Conservation (phyloP, 768 basidiomycete genomes). For the Amanita rubescens region DNA sequence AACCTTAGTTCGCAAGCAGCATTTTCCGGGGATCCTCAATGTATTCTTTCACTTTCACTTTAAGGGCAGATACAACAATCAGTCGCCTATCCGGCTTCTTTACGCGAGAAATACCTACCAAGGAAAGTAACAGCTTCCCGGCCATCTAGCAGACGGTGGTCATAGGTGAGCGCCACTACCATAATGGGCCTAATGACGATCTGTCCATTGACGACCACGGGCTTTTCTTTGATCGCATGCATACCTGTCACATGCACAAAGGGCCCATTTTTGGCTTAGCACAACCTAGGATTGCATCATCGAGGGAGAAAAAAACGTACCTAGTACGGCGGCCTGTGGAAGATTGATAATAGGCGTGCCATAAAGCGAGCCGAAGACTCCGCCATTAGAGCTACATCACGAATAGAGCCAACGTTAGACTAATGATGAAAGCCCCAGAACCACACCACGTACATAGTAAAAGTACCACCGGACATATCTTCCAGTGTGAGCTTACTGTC, state of each 20-base stretch:
- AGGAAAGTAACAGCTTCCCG: slow-evolving; percentile 97
- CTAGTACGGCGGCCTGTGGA: slow-evolving; percentile 90
- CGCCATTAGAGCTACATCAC: slow-evolving; percentile 81
- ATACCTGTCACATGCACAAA: slow-evolving; percentile 45
- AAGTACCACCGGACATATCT: slow-evolving; percentile 98
- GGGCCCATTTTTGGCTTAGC: neutral
- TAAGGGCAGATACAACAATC: slow-evolving; percentile 18
- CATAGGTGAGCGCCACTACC: slow-evolving; percentile 91
- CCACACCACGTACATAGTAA: slow-evolving; percentile 74
- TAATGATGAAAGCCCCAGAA: neutral
- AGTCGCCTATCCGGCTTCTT: neutral
- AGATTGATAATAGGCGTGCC: slow-evolving; percentile 99
- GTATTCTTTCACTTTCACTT: slow-evolving; percentile 91
- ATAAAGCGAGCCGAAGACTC: slow-evolving; percentile 94
- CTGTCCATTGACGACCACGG: slow-evolving; percentile 89
- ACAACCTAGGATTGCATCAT: slow-evolving; percentile 6
- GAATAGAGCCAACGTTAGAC: neutral
- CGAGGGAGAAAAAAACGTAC: slow-evolving; percentile 25
- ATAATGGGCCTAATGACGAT: slow-evolving; percentile 97
- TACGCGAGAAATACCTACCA: slow-evolving; percentile 43
- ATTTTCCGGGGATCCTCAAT: slow-evolving; percentile 93
- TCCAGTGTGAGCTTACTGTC: slow-evolving; percentile 94
- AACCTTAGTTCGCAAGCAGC: slow-evolving; percentile 42
- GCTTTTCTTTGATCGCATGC: slow-evolving; percentile 90
- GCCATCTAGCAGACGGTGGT: slow-evolving; percentile 93